These are phyloP conservation scores for Talaromyces wortmannii DNA, from an alignment of 495 filamentous ascomycete genomes.

Conservation along the genomic window DNA sequence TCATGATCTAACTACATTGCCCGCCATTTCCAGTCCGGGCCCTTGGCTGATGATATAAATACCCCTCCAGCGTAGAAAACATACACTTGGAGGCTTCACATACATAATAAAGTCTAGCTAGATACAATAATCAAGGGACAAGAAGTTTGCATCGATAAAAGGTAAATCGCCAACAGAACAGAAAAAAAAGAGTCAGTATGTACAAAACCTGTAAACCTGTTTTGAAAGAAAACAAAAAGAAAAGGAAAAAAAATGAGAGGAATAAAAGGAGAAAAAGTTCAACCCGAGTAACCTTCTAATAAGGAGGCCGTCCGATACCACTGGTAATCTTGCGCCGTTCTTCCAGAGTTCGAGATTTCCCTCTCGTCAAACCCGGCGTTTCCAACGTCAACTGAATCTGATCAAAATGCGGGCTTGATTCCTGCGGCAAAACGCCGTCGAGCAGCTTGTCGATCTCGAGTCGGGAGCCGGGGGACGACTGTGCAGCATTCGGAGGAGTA, in stretches of 20 bases:
- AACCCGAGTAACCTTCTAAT: slow-evolving; percentile 13
- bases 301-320: slow-evolving; percentile 37
- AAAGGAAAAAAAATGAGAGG: not conserved
- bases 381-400: not conserved
- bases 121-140: too few relatives aligned
- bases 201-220: not conserved
- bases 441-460: slow-evolving; percentile 30
- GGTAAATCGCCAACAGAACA: too few relatives aligned
- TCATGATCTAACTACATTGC: too few relatives aligned
- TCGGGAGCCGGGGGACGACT: slow-evolving; percentile 3
- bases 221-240: not conserved
- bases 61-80: too few relatives aligned
- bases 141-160: too few relatives aligned
- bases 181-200: too few relatives aligned
- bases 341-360: not conserved
- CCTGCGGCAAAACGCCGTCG: slow-evolving; percentile 28
- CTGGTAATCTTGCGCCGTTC: slow-evolving; percentile 20
- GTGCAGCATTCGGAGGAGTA: not conserved
- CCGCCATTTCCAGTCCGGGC: too few relatives aligned
- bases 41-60: too few relatives aligned
- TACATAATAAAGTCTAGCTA: too few relatives aligned
- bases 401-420: not conserved
- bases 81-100: too few relatives aligned
- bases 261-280: not conserved
- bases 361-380: not conserved